phyloP scores from a whole-genome alignment of 805 yeast genomes.

The Candida odintsovae region DNA sequence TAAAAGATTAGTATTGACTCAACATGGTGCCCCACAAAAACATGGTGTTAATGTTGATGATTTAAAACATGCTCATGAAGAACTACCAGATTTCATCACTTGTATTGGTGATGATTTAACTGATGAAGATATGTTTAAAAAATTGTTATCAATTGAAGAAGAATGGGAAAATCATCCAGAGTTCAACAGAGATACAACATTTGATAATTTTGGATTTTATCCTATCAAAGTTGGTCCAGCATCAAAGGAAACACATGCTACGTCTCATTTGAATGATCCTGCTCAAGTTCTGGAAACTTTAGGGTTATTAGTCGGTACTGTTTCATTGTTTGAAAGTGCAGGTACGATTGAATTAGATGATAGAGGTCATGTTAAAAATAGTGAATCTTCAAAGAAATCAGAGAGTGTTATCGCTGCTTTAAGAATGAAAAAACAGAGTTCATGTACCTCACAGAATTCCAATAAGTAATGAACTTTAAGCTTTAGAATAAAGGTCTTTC shows the following conservation, averaged over 20 bases:
- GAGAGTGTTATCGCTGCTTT: conserved; percentile 21
- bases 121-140: conserved; percentile 95
- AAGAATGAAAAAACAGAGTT: conserved; percentile 14
- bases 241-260: conserved; percentile 76
- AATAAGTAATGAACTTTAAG: not conserved
- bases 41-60: conserved; percentile 24
- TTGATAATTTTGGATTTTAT: conserved; percentile 57
- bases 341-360: conserved; percentile 74
- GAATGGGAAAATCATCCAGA: conserved; percentile 40
- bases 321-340: conserved; percentile 70
- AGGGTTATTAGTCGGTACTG: conserved; percentile 74
- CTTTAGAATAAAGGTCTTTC: not conserved
- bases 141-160: conserved; percentile 58
- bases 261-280: conserved; percentile 81
- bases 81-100: conserved; percentile 75
- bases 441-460: conserved; percentile 1
- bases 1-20: conserved; percentile 61
- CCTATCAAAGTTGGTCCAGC: conserved; percentile 95
- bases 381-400: conserved; percentile 34
- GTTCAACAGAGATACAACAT: conserved; percentile 36
- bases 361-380: conserved; percentile 58
- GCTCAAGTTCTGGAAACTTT: conserved; percentile 77
- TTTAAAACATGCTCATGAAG: conserved; percentile 30
- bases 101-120: conserved; percentile 96
- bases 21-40: conserved; percentile 51